Conservation (phyloP, 176 grass and related monocot species). For the Areca catechu region DNA sequence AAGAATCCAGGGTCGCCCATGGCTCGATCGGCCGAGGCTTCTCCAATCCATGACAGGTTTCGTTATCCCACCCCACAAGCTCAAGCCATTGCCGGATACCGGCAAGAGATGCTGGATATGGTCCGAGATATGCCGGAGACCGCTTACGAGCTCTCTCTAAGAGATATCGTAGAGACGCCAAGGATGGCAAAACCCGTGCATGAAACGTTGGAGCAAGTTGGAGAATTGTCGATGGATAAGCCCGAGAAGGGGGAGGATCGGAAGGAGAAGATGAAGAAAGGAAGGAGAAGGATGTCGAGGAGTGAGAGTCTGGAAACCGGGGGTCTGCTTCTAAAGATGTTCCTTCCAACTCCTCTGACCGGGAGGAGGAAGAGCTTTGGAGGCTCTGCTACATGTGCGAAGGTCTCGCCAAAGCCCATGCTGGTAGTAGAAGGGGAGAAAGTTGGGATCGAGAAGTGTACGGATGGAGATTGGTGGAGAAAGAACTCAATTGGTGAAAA, state of each 20-base stretch:
- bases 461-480: slow-evolving; percentile 48
- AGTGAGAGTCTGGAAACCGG: slow-evolving; percentile 47
- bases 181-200: too few species aligned
- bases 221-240: slow-evolving; percentile 14
- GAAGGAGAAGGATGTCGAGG: slow-evolving; percentile 35
- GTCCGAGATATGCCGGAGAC: slow-evolving; percentile 56
- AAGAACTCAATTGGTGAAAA: slow-evolving; percentile 53
- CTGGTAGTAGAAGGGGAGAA: neutral
- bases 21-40: slow-evolving; percentile 12
- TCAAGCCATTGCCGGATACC: slow-evolving; percentile 53
- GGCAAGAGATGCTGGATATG: slow-evolving; percentile 74
- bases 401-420: slow-evolving; percentile 37
- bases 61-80: slow-evolving; percentile 1
- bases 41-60: neutral
- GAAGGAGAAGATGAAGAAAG: slow-evolving; percentile 11
- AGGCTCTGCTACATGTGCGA: neutral
- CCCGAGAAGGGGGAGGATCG: too few species aligned
- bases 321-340: slow-evolving; percentile 58
- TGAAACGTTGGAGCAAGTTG: neutral
- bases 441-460: neutral
- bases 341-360: slow-evolving; percentile 40
- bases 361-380: slow-evolving; percentile 41
- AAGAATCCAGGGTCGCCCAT: neutral
- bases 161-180: slow-evolving; percentile 64
- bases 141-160: slow-evolving; percentile 72